phyloP scores from a whole-genome alignment of 169 alveolate species.

The Plasmodium vinckei region DNA sequence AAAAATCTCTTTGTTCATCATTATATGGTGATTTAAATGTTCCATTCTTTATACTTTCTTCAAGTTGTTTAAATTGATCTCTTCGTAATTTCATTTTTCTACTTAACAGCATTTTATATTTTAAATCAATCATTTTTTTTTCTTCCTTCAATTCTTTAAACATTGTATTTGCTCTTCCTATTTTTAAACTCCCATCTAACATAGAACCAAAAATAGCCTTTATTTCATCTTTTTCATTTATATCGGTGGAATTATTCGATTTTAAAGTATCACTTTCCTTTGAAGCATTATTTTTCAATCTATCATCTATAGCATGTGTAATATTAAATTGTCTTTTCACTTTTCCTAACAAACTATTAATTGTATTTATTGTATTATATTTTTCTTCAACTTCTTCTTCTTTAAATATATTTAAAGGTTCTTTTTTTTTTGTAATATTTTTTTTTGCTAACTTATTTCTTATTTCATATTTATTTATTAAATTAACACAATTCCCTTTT shows the following conservation, averaged over 20 bases:
- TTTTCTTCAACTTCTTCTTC: slow-evolving; percentile 76
- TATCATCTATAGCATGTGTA: slow-evolving; percentile 34
- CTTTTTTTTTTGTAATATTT: slow-evolving; percentile 8
- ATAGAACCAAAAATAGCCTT: slow-evolving; percentile 42
- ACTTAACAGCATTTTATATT: slow-evolving; percentile 38
- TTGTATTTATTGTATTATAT: slow-evolving; percentile 58
- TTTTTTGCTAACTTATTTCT: slow-evolving; percentile 4
- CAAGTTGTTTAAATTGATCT: slow-evolving; percentile 52
- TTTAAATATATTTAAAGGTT: slow-evolving; percentile 22
- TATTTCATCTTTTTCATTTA: slow-evolving; percentile 16
- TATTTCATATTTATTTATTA: neutral
- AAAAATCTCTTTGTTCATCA: slow-evolving; percentile 79
- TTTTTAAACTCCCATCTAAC: slow-evolving; percentile 70
- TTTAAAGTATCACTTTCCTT: neutral
- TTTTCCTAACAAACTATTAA: slow-evolving; percentile 69
- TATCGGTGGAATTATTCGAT: neutral
- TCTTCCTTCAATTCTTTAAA: slow-evolving; percentile 72
- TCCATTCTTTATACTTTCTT: slow-evolving; percentile 78
- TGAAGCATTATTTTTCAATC: neutral
- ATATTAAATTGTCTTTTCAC: slow-evolving; percentile 62
- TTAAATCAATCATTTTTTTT: slow-evolving; percentile 40
- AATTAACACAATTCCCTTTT: slow-evolving; percentile 5
- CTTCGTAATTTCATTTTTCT: slow-evolving; percentile 32
- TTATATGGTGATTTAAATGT: slow-evolving; percentile 78
- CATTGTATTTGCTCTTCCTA: slow-evolving; percentile 75